These are phyloP conservation scores for Hymenoscyphus fraxineus DNA, from an alignment of 2,329 filamentous ascomycete species.

Conservation along the genomic window DNA sequence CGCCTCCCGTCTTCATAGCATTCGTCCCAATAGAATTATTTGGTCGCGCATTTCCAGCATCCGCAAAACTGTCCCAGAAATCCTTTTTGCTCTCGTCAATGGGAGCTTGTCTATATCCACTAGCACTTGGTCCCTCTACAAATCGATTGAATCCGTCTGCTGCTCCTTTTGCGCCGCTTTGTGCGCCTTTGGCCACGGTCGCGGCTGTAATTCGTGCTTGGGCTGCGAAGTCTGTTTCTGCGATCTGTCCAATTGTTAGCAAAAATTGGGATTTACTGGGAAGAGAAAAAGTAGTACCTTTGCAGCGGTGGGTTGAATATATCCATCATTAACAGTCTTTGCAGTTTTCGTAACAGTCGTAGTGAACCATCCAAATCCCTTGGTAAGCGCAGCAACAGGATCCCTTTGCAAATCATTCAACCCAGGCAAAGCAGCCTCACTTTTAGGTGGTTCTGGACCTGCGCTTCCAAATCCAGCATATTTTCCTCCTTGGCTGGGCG, in stretches of 20 bases:
- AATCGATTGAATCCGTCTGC: constrained; percentile 81
- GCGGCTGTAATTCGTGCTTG: constrained; percentile 59
- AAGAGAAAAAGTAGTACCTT: constrained; percentile 54
- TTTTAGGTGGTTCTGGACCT: constrained; percentile 44
- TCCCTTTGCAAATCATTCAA: constrained; percentile 91
- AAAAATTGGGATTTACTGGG: constrained; percentile 6
- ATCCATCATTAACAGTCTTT: constrained; percentile 85
- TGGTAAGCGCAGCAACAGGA: constrained; percentile 80
- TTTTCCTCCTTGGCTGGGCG: constrained; percentile 88
- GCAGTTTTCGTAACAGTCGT: constrained; percentile 85
- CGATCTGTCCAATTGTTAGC: constrained; percentile 54
- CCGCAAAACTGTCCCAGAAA: constrained; percentile 91
- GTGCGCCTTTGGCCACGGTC: constrained; percentile 63
- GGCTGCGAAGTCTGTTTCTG: constrained; percentile 72
- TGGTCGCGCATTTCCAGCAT: constrained; percentile 29
- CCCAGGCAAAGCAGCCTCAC: constrained; percentile 53
- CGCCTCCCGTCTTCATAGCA: constrained; percentile 29
- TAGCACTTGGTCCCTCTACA: constrained; percentile 65
- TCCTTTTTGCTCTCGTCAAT: constrained; percentile 67
- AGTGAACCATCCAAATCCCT: constrained; percentile 92
- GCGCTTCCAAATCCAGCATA: constrained; percentile 87
- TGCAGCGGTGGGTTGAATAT: constrained; percentile 88
- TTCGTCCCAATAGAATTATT: constrained; percentile 32
- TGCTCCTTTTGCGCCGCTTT: constrained; percentile 69
- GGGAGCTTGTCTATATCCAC: constrained; percentile 37